Percentiles rank a stretch among this genome's conserved stretches.
phyloP scores from a whole-genome alignment of 306 rosid species.

The Sesbania bispinosa region DNA sequence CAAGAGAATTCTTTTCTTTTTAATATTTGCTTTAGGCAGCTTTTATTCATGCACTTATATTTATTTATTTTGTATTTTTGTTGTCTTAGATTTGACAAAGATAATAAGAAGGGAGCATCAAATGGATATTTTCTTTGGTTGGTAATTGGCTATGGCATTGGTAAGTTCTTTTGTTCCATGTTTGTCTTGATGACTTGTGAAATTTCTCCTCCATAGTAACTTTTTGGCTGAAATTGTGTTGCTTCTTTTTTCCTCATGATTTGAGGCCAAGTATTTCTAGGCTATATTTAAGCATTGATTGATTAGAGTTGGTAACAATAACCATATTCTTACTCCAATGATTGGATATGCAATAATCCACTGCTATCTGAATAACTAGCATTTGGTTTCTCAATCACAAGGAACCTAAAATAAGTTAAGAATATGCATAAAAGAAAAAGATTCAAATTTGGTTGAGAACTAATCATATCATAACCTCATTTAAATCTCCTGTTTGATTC shows the following conservation, averaged over 20 bases:
- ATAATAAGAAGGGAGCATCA: slow-evolving; percentile 46
- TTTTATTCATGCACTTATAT: slow-evolving; percentile 17
- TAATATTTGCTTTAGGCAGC: background rate
- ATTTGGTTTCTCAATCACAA: slow-evolving; percentile 11
- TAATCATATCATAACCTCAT: background rate
- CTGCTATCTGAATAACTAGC: slow-evolving; percentile 3
- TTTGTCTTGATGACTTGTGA: slow-evolving; percentile 11
- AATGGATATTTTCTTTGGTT: slow-evolving; percentile 82
- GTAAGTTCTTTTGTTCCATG: slow-evolving; percentile 52
- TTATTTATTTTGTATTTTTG: slow-evolving; percentile 22
- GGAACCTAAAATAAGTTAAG: background rate
- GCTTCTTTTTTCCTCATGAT: background rate
- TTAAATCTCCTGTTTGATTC: background rate
- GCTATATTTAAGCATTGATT: background rate
- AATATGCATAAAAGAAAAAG: background rate
- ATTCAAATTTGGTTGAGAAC: background rate
- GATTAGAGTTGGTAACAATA: background rate
- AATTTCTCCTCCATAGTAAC: background rate
- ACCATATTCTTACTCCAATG: background rate
- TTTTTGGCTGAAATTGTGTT: background rate
- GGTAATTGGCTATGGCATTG: slow-evolving; percentile 77
- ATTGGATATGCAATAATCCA: background rate
- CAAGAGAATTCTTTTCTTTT: background rate
- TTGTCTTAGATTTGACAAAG: slow-evolving; percentile 83
- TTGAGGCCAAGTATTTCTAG: background rate